Evolutionary conservation across 345 rosid genomes (phyloP), one percentile per base, ranked within the genome.

Genomic region (Rhizophora apiculata): DNA sequence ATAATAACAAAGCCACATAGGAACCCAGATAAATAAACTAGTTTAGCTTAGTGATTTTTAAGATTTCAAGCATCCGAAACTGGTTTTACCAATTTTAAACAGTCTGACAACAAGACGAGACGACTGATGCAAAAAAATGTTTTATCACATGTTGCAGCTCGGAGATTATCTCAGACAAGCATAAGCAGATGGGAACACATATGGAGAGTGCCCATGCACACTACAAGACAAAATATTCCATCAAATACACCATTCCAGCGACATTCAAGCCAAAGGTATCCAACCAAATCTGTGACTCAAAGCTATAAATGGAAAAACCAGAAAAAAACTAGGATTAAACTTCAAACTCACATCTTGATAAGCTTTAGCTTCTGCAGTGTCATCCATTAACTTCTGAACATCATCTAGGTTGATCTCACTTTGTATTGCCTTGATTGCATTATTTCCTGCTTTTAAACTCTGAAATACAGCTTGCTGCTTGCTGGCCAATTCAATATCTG

Each of bases 381-480:
- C 97, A 76, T 94, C 98, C 98, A 94, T 88, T 46, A 94, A 84
- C 81, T 89, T 94, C 54, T 91, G 96, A 77, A 91, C 96, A 80
- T 94, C 98, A 26, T 91, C 96, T 62, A 91, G 68, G 73, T 88
- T 88, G 77, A 94, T 81, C 83, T 91, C 97, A 48, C 93, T 85
- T 83, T 91, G 97, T 62, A 94, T 85, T 24, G 92, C 96, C 84
- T 89, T 95, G 46, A 95, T 87, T 16, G 96, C 96, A 72, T 78
- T 80, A 10, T 65, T 90, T 61, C 97, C 98, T 29, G 93, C 74
- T 82, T 90, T 91, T 71, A 94, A 80, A 73, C 97, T 90, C 72
- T 95, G 97, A 78, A 90, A 95, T 10, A 95, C 99, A 37, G 96
- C 96, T 66, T 84, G 92, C 72, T 92, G 99, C 85, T 95, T 95